A percentile compares a stretch with the other conserved stretches of the same genome.
These are phyloP conservation scores for Phytophthora brassicae DNA, from an alignment of 352 stramenopile genomes.

Conservation along the genomic window DNA sequence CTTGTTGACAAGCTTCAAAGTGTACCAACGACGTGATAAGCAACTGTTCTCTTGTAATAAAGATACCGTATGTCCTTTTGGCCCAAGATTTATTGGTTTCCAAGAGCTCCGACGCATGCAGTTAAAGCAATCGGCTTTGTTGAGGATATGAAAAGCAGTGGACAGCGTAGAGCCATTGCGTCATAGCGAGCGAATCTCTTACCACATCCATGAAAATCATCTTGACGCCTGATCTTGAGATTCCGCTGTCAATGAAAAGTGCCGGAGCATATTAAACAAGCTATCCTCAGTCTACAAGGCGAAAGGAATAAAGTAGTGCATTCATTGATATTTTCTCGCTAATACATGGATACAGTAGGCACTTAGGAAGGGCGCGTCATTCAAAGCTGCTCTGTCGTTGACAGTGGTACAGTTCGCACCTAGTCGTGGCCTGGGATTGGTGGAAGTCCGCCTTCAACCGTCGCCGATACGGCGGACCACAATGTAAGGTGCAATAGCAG, in stretches of 20 bases:
- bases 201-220: neutral
- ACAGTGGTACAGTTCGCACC: neutral
- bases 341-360: no score
- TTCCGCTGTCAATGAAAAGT: neutral
- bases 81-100: no score
- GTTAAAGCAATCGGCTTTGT: neutral
- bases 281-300: neutral
- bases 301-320: no score
- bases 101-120: no score
- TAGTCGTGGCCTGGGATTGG: neutral
- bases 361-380: no score
- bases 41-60: no score
- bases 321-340: no score
- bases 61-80: no score
- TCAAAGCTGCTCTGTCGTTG: no score
- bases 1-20: no score
- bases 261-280: neutral
- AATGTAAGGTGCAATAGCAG: neutral
- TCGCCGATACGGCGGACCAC: neutral
- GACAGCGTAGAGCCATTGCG: neutral
- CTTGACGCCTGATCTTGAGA: neutral
- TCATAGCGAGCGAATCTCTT: neutral
- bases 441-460: constrained; percentile 11
- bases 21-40: no score
- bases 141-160: neutral